Conservation (phyloP, 1,284 basidiomycete species). For the Rhodotorula sp. region DNA sequence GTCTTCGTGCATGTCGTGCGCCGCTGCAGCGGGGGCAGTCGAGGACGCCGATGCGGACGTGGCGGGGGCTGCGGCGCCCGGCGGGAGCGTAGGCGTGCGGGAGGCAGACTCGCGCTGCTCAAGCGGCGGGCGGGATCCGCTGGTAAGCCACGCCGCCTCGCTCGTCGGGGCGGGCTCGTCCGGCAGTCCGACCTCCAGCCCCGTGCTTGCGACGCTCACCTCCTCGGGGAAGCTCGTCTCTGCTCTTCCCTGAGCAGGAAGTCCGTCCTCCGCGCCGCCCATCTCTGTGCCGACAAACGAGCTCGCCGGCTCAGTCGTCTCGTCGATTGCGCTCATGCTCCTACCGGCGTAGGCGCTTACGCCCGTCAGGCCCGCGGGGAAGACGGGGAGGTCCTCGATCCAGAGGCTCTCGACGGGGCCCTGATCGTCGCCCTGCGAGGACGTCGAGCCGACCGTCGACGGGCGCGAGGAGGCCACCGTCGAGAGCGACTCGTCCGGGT, state of each 20-base stretch:
- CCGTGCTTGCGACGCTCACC: neutral
- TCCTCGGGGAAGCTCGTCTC: neutral
- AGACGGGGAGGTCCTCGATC: neutral
- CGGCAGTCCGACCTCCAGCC: neutral
- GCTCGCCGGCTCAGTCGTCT: constrained; percentile 26
- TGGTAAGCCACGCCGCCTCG: neutral
- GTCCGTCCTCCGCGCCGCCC: constrained; percentile 1
- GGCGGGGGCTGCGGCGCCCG: neutral
- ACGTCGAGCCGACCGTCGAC: neutral
- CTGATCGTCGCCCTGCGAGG: neutral
- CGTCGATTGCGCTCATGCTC: constrained; percentile 22
- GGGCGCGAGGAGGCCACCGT: neutral
- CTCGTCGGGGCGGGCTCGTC: neutral
- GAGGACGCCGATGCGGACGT: neutral
- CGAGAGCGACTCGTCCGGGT: neutral
- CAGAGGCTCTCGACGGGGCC: neutral
- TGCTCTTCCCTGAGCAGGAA: neutral
- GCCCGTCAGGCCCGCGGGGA: neutral
- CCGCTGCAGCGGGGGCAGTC: neutral
- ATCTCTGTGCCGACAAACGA: constrained; percentile 3
- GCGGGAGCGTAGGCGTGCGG: neutral
- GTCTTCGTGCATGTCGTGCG: constrained; percentile 15
- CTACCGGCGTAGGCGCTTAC: constrained; percentile 14
- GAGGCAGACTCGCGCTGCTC: neutral
- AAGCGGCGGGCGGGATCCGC: neutral